Evolutionary conservation across 2,329 filamentous ascomycete species (phyloP).

Genomic region (Botrytis tulipae): DNA sequence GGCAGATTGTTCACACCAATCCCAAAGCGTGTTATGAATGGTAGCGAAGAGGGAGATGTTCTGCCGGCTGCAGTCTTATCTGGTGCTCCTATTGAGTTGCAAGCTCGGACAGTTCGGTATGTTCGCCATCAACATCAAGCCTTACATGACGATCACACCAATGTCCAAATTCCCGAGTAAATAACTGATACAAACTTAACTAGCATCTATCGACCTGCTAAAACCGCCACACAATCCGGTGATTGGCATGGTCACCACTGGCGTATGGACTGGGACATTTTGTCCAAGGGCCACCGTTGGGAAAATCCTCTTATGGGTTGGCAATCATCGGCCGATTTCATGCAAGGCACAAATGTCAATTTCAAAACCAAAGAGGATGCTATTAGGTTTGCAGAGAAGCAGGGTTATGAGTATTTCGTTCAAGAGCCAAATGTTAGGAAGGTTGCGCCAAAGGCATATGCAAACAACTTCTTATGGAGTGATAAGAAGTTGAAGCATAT

Average conservation of each 20-base stretch:
- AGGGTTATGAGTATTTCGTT: slow-evolving; percentile 98
- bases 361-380: slow-evolving; percentile 95
- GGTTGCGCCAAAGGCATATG: slow-evolving; percentile 89
- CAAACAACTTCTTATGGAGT: slow-evolving; percentile 90
- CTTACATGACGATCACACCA: background rate
- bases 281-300: slow-evolving; percentile 92
- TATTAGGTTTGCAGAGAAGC: slow-evolving; percentile 93
- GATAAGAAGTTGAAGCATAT: slow-evolving; percentile 84
- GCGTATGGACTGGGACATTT: slow-evolving; percentile 98
- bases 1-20: slow-evolving; percentile 84
- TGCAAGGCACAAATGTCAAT: slow-evolving; percentile 89
- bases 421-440: slow-evolving; percentile 91
- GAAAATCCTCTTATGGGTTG: slow-evolving; percentile 98
- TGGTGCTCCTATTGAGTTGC: slow-evolving; percentile 88
- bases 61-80: slow-evolving; percentile 84
- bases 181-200: slow-evolving; percentile 15
- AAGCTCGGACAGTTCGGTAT: slow-evolving; percentile 91
- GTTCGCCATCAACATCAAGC: slow-evolving; percentile 30
- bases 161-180: slow-evolving; percentile 19
- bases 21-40: slow-evolving; percentile 85
- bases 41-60: slow-evolving; percentile 73
- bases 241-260: slow-evolving; percentile 80
- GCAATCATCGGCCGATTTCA: slow-evolving; percentile 91
- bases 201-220: slow-evolving; percentile 88
- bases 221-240: slow-evolving; percentile 95